Evolutionary conservation across 352 stramenopile species (phyloP).

Genomic region (Pythium vanterpoolii): DNA sequence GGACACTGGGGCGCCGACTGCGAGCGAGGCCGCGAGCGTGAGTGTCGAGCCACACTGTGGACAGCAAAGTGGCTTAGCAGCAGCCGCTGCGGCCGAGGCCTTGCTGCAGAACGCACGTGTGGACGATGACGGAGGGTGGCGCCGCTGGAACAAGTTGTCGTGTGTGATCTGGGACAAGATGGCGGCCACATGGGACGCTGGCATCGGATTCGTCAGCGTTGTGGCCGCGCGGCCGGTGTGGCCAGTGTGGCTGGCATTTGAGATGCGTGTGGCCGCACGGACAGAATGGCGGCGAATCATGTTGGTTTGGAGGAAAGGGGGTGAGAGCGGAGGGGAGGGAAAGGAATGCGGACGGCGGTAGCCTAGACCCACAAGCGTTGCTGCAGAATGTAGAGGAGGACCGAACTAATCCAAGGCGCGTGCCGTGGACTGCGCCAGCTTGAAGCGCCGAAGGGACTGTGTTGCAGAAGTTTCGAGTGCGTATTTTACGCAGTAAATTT

Average conservation of each 20-base stretch:
- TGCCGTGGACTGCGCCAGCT: constrained; percentile 3
- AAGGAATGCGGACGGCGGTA: not conserved
- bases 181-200: not conserved
- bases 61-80: constrained; percentile 43
- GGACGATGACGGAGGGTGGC: not conserved
- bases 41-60: constrained; percentile 62
- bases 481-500: constrained; percentile 3
- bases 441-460: constrained; percentile 5
- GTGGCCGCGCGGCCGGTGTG: not conserved
- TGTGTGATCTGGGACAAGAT: not conserved
- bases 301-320: not conserved
- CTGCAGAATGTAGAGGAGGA: not conserved
- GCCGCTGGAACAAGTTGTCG: not conserved
- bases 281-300: constrained; percentile 17
- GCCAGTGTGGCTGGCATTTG: not conserved
- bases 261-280: constrained; percentile 6
- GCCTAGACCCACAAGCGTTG: not conserved
- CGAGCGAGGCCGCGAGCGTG: constrained; percentile 38
- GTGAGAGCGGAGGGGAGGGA: not conserved
- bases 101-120: constrained; percentile 8
- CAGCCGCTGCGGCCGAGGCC: not conserved
- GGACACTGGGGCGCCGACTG: not conserved
- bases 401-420: not conserved
- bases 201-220: not conserved
- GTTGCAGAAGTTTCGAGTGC: not conserved